phyloP scores from a whole-genome alignment of 306 rosid species.

The Rosa chinensis region DNA sequence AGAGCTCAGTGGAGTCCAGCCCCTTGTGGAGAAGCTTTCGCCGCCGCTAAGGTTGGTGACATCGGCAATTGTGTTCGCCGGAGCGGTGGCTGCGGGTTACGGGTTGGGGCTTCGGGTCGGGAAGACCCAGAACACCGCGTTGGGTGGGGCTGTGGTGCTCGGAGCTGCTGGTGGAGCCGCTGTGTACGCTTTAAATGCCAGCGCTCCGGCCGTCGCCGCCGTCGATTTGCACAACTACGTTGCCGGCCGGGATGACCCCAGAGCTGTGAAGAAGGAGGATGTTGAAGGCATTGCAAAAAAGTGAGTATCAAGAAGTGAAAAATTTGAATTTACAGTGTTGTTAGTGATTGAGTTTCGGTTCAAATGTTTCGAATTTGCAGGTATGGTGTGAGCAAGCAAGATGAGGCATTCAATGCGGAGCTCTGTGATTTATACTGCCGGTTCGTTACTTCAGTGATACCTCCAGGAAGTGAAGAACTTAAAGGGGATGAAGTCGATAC shows the following conservation, averaged over 20 bases:
- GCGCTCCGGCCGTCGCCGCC: conserved; percentile 85
- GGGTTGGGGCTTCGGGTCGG: conserved; percentile 73
- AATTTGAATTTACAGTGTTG: conserved; percentile 13
- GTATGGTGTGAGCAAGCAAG: conserved; percentile 85
- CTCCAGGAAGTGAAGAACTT: conserved; percentile 81
- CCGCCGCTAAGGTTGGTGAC: conserved; percentile 69
- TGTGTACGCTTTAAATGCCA: conserved; percentile 62
- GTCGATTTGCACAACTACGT: conserved; percentile 79
- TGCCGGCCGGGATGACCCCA: conserved; percentile 65
- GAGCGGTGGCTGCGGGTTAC: conserved; percentile 82
- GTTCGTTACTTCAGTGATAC: conserved; percentile 79
- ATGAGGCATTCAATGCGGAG: conserved; percentile 86
- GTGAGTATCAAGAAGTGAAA: conserved; percentile 37
- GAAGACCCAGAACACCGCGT: conserved; percentile 52
- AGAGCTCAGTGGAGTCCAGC: conserved; percentile 78
- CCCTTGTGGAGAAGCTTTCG: conserved; percentile 59
- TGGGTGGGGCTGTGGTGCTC: conserved; percentile 82
- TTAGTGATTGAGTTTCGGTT: neutral
- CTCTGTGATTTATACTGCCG: conserved; percentile 71
- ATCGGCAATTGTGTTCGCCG: conserved; percentile 73
- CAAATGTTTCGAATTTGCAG: conserved; percentile 32
- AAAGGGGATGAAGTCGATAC: conserved; percentile 78
- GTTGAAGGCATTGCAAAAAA: conserved; percentile 74
- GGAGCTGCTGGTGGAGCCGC: conserved; percentile 81
- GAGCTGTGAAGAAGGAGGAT: conserved; percentile 69